Evolutionary conservation across 2,329 filamentous ascomycete species (phyloP).

Genomic region (Xylariaceae sp.): DNA sequence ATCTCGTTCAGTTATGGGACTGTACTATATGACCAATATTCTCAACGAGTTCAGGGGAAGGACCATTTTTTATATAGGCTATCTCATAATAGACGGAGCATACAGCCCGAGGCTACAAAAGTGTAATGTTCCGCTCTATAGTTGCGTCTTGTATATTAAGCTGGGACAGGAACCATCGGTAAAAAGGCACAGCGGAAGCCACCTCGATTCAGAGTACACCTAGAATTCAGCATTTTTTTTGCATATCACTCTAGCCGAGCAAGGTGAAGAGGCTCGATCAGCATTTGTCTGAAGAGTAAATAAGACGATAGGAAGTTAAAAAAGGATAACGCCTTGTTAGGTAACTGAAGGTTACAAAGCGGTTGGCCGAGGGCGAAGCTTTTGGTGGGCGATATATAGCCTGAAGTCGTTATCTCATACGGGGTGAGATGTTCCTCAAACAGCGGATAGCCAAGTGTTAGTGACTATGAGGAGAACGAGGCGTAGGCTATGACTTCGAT

Average conservation of each 20-base stretch:
- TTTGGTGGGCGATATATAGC: conserved; percentile 24
- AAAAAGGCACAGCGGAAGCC: background rate
- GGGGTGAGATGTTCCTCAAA: conserved; percentile 8
- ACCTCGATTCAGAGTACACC: background rate
- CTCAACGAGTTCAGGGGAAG: background rate
- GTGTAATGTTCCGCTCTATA: conserved; percentile 20
- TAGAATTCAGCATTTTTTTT: background rate
- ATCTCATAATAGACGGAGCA: conserved; percentile 11
- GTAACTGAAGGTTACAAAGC: background rate
- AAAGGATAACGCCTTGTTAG: too few species aligned
- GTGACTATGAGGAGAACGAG: background rate
- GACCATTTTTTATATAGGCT: background rate
- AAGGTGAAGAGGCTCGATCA: background rate
- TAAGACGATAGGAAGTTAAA: background rate
- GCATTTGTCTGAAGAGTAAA: background rate
- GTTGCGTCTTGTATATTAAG: conserved; percentile 15
- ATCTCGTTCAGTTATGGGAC: background rate
- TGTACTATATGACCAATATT: background rate
- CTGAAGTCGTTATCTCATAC: conserved; percentile 18
- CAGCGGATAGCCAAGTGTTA: background rate
- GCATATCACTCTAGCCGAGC: background rate
- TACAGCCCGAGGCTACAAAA: conserved; percentile 18
- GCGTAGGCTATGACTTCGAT: background rate
- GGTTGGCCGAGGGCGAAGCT: background rate
- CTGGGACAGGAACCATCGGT: background rate